A percentile compares a stretch with the other conserved stretches of the same genome.
Evolutionary conservation across 441 rosid species (phyloP).

Genomic region (Euphorbia corollata): DNA sequence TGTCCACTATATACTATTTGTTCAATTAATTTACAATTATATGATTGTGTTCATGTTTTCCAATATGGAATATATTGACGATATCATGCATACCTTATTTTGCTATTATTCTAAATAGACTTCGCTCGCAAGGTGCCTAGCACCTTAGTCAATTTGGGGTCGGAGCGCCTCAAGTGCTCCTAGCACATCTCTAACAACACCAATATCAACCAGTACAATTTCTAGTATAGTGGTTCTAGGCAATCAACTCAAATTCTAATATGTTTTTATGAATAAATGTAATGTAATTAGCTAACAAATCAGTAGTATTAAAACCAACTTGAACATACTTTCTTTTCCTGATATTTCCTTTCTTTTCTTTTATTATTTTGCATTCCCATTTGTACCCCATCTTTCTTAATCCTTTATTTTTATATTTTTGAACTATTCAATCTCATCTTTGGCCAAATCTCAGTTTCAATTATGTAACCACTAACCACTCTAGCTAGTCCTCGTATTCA

Average conservation of each 20-base stretch:
- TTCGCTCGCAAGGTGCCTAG: too few relatives aligned
- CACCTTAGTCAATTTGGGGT: too few relatives aligned
- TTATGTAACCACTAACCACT: background rate
- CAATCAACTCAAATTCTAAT: background rate
- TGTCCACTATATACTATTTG: too few relatives aligned
- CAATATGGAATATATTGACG: too few relatives aligned
- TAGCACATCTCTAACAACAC: too few relatives aligned
- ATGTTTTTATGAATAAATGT: background rate
- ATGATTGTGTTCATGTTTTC: too few relatives aligned
- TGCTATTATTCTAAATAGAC: too few relatives aligned
- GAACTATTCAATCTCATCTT: background rate
- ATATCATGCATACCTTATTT: too few relatives aligned
- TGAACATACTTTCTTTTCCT: background rate
- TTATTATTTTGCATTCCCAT: background rate
- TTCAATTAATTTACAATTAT: too few relatives aligned
- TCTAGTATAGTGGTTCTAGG: background rate
- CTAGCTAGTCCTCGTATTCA: background rate
- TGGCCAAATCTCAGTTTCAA: background rate
- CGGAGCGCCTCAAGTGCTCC: too few relatives aligned
- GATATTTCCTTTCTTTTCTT: background rate
- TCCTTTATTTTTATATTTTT: background rate
- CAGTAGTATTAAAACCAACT: background rate
- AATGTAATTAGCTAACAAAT: background rate
- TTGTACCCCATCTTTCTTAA: background rate
- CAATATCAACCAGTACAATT: too few relatives aligned